phyloP scores from a whole-genome alignment of 257 asterid genomes.

The Przewalskia tangutica region DNA sequence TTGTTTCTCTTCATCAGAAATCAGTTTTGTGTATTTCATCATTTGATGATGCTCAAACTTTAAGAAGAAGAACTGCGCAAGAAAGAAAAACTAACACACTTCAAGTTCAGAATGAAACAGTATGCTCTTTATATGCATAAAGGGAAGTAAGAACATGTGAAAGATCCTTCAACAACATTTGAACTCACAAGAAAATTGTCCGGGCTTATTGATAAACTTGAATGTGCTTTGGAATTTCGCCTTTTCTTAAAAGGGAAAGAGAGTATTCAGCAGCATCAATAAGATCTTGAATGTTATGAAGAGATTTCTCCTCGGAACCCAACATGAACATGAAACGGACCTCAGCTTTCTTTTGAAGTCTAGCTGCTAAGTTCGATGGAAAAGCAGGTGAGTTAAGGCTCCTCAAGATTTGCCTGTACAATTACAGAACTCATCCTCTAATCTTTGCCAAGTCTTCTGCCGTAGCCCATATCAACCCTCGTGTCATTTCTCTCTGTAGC shows the following conservation, averaged over 20 bases:
- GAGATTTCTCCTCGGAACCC: conserved; percentile 69
- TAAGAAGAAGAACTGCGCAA: background rate
- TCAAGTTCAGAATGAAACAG: background rate
- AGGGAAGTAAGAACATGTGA: background rate
- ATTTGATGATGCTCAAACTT: background rate
- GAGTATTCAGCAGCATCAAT: conserved; percentile 76
- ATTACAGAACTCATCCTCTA: conserved; percentile 48
- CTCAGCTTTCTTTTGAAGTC: conserved; percentile 67
- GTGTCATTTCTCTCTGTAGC: conserved; percentile 32
- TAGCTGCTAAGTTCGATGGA: conserved; percentile 63
- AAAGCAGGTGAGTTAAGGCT: conserved; percentile 70
- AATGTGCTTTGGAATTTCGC: conserved; percentile 53
- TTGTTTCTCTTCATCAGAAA: background rate
- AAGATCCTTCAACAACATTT: background rate
- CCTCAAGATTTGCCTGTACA: conserved; percentile 71
- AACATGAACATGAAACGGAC: conserved; percentile 63
- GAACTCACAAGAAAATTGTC: background rate
- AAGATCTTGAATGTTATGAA: conserved; percentile 77
- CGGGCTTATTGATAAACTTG: conserved; percentile 10
- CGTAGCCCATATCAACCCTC: conserved; percentile 75
- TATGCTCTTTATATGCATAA: background rate
- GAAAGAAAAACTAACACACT: background rate
- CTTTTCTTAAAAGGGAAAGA: conserved; percentile 51
- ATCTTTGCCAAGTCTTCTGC: conserved; percentile 69
- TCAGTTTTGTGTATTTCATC: background rate